A percentile compares a stretch with the other conserved stretches of the same genome.
Conservation (phyloP, 441 rosid genomes). For the Gossypium davidsonii region DNA sequence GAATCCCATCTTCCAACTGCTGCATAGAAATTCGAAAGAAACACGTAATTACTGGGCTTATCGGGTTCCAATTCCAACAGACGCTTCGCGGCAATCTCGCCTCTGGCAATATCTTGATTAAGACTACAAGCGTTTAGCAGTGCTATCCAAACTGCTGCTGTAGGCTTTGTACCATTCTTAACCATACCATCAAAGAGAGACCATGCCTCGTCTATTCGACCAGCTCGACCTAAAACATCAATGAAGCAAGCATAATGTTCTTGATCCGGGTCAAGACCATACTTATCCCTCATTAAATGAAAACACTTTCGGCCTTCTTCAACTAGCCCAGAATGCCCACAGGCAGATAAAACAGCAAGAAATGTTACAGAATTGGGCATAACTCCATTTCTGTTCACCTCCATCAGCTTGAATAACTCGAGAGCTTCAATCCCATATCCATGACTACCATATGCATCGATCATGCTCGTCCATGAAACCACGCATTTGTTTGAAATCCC, state of each 20-base stretch:
- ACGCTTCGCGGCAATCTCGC: conserved; percentile 47
- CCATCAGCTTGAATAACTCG: conserved; percentile 48
- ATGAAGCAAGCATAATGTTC: conserved; percentile 69
- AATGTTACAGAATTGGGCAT: conserved; percentile 64
- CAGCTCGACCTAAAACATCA: conserved; percentile 60
- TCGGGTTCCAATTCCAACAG: conserved; percentile 42
- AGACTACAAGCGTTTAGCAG: conserved; percentile 48
- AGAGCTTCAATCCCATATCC: conserved; percentile 57
- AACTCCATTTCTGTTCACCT: conserved; percentile 29
- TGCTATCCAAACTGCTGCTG: conserved; percentile 43
- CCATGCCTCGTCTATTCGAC: conserved; percentile 56
- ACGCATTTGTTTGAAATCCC: conserved; percentile 38
- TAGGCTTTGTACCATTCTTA: conserved; percentile 25
- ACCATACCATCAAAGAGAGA: conserved; percentile 34
- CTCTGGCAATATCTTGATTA: conserved; percentile 42
- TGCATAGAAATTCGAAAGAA: conserved; percentile 61
- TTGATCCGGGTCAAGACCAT: conserved; percentile 33
- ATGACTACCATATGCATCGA: conserved; percentile 60
- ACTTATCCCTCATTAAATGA: conserved; percentile 36
- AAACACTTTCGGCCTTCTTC: conserved; percentile 50
- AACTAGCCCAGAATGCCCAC: conserved; percentile 67
- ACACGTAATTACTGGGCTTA: conserved; percentile 35
- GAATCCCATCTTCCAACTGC: conserved; percentile 50
- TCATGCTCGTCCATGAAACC: conserved; percentile 77
- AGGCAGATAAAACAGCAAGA: conserved; percentile 71